Percentiles rank a stretch among this genome's conserved stretches.
These are phyloP conservation scores for Alternaria ethzedia DNA, from an alignment of 2,329 filamentous ascomycete genomes.

Conservation along the genomic window DNA sequence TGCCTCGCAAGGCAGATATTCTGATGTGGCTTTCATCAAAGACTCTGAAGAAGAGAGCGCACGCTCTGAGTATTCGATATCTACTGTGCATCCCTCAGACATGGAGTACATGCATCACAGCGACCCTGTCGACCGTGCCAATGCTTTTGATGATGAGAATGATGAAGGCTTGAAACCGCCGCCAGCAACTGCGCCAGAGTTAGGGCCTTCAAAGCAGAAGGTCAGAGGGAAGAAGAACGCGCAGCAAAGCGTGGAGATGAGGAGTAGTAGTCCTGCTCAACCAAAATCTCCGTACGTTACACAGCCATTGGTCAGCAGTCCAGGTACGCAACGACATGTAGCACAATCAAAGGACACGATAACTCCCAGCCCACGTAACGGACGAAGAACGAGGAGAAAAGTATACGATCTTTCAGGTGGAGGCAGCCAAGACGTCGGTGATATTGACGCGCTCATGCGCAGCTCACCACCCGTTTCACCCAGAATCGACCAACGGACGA, in stretches of 20 bases:
- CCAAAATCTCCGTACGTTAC: conserved; percentile 2
- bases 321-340: conserved; percentile 8
- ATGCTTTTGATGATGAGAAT: not conserved
- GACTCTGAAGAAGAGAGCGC: conserved; percentile 41
- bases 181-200: conserved; percentile 9
- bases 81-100: conserved; percentile 32
- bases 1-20: conserved; percentile 28
- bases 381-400: conserved; percentile 19
- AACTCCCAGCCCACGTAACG: conserved; percentile 20
- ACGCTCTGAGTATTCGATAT: conserved; percentile 37
- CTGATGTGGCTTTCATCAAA: conserved; percentile 34
- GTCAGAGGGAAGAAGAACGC: not conserved
- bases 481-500: conserved; percentile 16
- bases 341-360: conserved; percentile 1
- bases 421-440: conserved; percentile 5
- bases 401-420: conserved; percentile 17
- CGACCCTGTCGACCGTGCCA: conserved; percentile 14
- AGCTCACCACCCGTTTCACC: conserved; percentile 17
- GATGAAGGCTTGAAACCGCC: conserved; percentile 4
- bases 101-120: conserved; percentile 13
- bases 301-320: conserved; percentile 8
- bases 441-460: conserved; percentile 7
- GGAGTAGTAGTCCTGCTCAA: conserved; percentile 7
- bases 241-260: not conserved
- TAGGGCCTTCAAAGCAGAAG: conserved; percentile 1